Evolutionary conservation across 805 yeast species (phyloP).

Genomic region (Starmerella sp.): DNA sequence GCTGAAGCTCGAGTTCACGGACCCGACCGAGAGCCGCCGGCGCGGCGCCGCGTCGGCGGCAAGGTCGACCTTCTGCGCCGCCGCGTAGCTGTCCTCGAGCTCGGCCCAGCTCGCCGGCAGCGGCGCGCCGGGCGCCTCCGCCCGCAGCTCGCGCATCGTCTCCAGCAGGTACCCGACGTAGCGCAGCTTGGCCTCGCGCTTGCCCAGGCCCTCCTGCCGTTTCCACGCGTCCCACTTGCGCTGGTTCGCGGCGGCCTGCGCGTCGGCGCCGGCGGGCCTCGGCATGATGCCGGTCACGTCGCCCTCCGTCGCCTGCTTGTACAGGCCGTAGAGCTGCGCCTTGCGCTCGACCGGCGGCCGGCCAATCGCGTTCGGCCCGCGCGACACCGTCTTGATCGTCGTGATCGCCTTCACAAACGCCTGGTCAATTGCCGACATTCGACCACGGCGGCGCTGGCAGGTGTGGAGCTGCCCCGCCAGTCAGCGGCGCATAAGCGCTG

Average conservation of each 20-base stretch:
- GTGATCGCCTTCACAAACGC: conserved; percentile 75
- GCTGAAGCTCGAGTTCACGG: conserved; percentile 20
- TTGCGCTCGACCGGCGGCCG: conserved; percentile 21
- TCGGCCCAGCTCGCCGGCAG: conserved; percentile 45
- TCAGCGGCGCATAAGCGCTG: too few relatives aligned
- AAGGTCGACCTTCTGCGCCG: conserved; percentile 9
- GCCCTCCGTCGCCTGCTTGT: conserved; percentile 86
- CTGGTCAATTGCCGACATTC: conserved; percentile 39
- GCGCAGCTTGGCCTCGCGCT: conserved; percentile 60
- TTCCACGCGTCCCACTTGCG: conserved; percentile 83
- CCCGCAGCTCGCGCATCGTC: conserved; percentile 39
- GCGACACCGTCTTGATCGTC: conserved; percentile 59
- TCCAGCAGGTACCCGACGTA: conserved; percentile 60
- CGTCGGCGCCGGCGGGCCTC: conserved; percentile 48
- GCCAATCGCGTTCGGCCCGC: conserved; percentile 20
- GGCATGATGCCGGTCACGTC: conserved; percentile 59
- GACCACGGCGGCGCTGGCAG: too few relatives aligned
- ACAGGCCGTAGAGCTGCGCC: conserved; percentile 53
- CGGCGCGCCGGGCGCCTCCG: conserved; percentile 44
- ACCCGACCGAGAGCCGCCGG: conserved; percentile 18
- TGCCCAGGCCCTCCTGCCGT: conserved; percentile 52
- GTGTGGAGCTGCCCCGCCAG: background rate
- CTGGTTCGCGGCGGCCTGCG: conserved; percentile 56
- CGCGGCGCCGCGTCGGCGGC: conserved; percentile 5
- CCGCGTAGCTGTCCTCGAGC: conserved; percentile 60